Evolutionary conservation across 306 rosid genomes (phyloP).

Genomic region (Senna siamea): DNA sequence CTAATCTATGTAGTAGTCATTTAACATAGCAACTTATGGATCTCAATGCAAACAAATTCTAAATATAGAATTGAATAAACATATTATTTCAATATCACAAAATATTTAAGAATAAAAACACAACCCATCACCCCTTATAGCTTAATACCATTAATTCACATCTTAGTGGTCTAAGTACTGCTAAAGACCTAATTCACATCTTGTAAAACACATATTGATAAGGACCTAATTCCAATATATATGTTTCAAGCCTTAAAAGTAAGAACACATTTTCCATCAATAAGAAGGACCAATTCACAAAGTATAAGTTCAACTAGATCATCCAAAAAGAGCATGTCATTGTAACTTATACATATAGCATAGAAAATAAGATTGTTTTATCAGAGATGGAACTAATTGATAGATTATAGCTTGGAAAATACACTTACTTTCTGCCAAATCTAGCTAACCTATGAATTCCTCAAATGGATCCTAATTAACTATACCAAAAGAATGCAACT

Average conservation of each 20-base stretch:
- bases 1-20: too few species aligned
- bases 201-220: slow-evolving; percentile 21
- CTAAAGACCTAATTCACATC: slow-evolving; percentile 14
- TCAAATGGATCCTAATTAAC: slow-evolving; percentile 73
- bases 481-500: slow-evolving; percentile 43
- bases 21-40: too few species aligned
- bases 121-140: not conserved
- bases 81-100: not conserved
- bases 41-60: not conserved
- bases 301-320: slow-evolving; percentile 32
- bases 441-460: slow-evolving; percentile 71
- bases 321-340: slow-evolving; percentile 30
- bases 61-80: not conserved
- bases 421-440: slow-evolving; percentile 91
- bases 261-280: too few species aligned
- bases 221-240: slow-evolving; percentile 27
- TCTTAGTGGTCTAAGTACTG: slow-evolving; percentile 16
- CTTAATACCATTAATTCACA: slow-evolving; percentile 7
- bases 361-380: not conserved
- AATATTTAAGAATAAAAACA: slow-evolving; percentile 1
- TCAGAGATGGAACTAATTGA: not conserved
- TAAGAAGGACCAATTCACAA: slow-evolving; percentile 10
- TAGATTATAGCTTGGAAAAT: slow-evolving; percentile 19
- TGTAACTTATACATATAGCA: slow-evolving; percentile 1
- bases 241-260: slow-evolving; percentile 7